Evolutionary conservation across 106 monocot species (phyloP), one percentile per base, ranked within the genome.

Genomic region (Iris macrosiphon): DNA sequence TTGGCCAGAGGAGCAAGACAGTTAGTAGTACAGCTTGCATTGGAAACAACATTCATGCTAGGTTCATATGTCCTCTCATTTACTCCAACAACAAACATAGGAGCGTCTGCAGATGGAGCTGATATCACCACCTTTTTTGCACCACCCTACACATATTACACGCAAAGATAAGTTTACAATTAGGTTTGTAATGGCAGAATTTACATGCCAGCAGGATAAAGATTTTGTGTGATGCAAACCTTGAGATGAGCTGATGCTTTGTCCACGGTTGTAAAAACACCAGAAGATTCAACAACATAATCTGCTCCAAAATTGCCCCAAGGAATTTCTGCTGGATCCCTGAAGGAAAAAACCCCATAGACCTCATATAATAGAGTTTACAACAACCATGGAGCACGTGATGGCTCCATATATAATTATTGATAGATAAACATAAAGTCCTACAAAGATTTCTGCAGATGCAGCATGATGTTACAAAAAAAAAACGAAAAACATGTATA

Each of bases 61-160:
- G 95, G 63, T 25, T 85, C 65, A 40, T 89, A 95, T 0, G 41
- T 72, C 44, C 72, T 68, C 62, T 95, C 95, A 59, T 95, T 95
- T 18, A 95, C 95, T 45, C 95, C 95, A 70, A 95, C 82, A 51
- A 95, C 95, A 69, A 95, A 95, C 95, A 95, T 95, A 13, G 95
- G 95, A 1, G 95, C 95, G 77, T 95, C 89, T 62, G 82, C 95
- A 31, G 95, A 95, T 46, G 95, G 95, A 42, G 95, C 95, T 7
- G 95, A 95, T 64, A 95, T 94, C 13, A 94, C 93, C 53, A 94
- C 93, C 69, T 94, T 94, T 56, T 88, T 94, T 23, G 93, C 93
- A 48, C 95, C 95, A 55, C 95, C 89, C 95, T 95, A 50, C 12
- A 53, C 10, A 22, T n/a, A 26, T 51, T 10, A 4, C 7, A 38